Evolutionary conservation across 768 basidiomycete species (phyloP).

Genomic region (Suillus subalutaceus): DNA sequence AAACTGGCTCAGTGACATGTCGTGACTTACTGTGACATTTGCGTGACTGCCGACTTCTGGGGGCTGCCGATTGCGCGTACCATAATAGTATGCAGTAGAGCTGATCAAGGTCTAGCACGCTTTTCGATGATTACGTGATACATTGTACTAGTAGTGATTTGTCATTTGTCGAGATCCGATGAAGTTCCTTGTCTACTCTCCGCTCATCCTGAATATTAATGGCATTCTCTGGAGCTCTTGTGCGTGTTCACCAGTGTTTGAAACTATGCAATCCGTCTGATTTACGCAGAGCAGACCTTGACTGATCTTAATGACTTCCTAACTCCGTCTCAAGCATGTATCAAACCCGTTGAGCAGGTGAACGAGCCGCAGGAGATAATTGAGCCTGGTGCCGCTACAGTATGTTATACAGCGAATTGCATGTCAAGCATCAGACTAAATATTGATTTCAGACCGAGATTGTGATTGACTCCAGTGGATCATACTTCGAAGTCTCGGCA

Average conservation of each 20-base stretch:
- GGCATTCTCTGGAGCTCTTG: slow-evolving; percentile 88
- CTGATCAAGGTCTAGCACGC: too few relatives aligned
- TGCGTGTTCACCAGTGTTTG: slow-evolving; percentile 36
- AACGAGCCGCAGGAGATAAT: slow-evolving; percentile 43
- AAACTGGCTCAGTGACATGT: too few relatives aligned
- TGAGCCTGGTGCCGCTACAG: slow-evolving; percentile 46
- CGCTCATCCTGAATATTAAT: slow-evolving; percentile 48
- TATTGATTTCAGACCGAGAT: slow-evolving; percentile 77
- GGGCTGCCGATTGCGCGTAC: too few relatives aligned
- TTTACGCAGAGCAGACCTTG: slow-evolving; percentile 58
- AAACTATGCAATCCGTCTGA: slow-evolving; percentile 12
- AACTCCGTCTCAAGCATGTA: slow-evolving; percentile 94
- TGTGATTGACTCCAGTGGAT: slow-evolving; percentile 78
- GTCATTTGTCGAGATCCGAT: background rate
- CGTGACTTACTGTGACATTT: too few relatives aligned
- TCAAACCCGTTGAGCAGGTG: slow-evolving; percentile 83
- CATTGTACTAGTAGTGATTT: background rate
- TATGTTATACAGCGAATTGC: slow-evolving; percentile 22
- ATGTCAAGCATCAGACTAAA: slow-evolving; percentile 8
- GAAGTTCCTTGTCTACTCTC: background rate
- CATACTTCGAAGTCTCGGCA: slow-evolving; percentile 82
- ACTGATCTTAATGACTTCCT: slow-evolving; percentile 98
- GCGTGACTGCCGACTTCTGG: too few relatives aligned
- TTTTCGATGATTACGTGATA: background rate
- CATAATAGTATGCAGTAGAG: too few relatives aligned